A percentile compares a stretch with the other conserved stretches of the same genome.
These are phyloP conservation scores for Cardamine resedifolia DNA, from an alignment of 345 rosid genomes.

Conservation along the genomic window DNA sequence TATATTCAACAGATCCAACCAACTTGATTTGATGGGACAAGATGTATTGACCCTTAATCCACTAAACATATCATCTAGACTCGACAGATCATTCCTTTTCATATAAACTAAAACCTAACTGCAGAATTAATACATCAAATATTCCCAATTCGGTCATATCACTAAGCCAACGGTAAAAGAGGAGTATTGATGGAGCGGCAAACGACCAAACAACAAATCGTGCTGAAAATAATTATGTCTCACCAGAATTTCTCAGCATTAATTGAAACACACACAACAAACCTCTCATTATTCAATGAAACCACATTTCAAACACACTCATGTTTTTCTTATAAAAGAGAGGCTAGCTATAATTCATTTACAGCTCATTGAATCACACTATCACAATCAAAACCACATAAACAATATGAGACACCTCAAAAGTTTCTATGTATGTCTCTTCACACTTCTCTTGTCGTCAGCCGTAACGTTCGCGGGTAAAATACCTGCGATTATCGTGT, in stretches of 20 bases:
- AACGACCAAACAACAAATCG: slow-evolving; percentile 33
- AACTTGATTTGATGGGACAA: slow-evolving; percentile 1
- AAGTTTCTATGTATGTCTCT: slow-evolving; percentile 14
- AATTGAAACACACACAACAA: slow-evolving; percentile 39
- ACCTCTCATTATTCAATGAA: slow-evolving; percentile 40
- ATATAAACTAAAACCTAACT: slow-evolving; percentile 5
- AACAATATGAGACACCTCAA: slow-evolving; percentile 24
- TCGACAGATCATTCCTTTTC: background rate
- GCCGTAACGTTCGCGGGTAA: slow-evolving; percentile 22
- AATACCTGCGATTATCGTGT: slow-evolving; percentile 56
- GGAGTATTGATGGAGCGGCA: slow-evolving; percentile 39
- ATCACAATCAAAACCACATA: slow-evolving; percentile 19
- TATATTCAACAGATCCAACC: background rate
- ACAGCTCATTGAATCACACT: slow-evolving; percentile 25
- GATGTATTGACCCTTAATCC: background rate
- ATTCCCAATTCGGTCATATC: background rate
- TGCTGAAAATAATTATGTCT: slow-evolving; percentile 35
- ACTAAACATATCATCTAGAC: background rate
- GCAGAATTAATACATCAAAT: background rate
- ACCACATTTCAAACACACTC: slow-evolving; percentile 29
- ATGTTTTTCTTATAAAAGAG: slow-evolving; percentile 25
- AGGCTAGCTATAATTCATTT: background rate
- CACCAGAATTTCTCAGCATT: slow-evolving; percentile 40
- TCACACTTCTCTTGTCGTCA: background rate
- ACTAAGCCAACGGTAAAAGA: slow-evolving; percentile 30